A percentile compares a stretch with the other conserved stretches of the same genome.
Conservation (phyloP, 169 alveolate genomes). For the Plasmodium coatneyi region DNA sequence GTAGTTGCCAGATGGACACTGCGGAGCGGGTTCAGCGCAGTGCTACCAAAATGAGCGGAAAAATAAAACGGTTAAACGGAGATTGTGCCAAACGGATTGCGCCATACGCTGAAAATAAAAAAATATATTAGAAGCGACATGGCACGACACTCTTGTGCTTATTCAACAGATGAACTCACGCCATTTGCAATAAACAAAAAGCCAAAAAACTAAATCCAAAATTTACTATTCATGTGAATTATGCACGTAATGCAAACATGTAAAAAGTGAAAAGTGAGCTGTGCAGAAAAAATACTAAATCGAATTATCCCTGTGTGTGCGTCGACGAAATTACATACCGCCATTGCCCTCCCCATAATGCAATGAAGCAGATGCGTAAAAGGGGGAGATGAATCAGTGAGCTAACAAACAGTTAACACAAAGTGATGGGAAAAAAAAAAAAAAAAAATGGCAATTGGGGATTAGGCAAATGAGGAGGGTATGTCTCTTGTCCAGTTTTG, state of each 20-base stretch:
- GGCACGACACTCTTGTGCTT: not conserved
- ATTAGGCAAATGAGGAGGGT: not conserved
- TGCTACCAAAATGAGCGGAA: not conserved
- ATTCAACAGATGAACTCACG: not conserved
- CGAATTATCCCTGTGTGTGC: not conserved
- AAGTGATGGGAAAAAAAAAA: not conserved
- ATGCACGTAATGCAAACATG: not conserved
- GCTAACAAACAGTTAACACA: not conserved
- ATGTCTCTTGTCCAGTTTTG: not conserved
- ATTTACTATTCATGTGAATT: not conserved
- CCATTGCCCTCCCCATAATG: not conserved
- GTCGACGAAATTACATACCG: not conserved
- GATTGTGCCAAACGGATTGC: not conserved
- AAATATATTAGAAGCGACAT: too few relatives aligned
- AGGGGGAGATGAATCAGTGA: not conserved
- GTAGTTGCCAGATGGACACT: not conserved
- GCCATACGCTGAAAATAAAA: not conserved
- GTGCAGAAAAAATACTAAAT: not conserved
- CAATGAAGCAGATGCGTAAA: not conserved
- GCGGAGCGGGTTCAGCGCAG: not conserved
- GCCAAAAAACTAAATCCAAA: not conserved
- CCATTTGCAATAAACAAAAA: not conserved
- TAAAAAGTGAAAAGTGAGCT: not conserved
- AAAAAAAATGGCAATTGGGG: not conserved
- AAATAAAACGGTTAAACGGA: not conserved